phyloP scores from a whole-genome alignment of 768 basidiomycete species.

The Boletus eberwhitei region DNA sequence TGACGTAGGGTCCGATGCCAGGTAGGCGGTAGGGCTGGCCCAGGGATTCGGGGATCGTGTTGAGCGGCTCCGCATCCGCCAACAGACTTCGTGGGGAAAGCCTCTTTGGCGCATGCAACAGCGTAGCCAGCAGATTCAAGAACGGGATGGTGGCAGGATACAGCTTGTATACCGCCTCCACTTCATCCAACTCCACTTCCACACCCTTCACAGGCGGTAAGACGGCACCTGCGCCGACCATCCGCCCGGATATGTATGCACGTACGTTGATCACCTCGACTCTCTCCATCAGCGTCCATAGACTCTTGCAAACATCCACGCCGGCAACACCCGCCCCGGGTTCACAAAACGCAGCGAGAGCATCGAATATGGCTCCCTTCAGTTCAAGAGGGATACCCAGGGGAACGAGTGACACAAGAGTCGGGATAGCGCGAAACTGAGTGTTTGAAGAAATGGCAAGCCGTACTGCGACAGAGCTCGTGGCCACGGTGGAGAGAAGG shows the following conservation, averaged over 20 bases:
- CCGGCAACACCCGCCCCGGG: constrained; percentile 73
- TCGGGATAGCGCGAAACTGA: constrained; percentile 78
- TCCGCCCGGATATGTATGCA: constrained; percentile 32
- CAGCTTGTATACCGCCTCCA: constrained; percentile 71
- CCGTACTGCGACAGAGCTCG: constrained; percentile 73
- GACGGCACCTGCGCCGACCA: constrained; percentile 25
- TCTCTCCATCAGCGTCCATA: constrained; percentile 84
- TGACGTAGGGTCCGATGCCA: constrained; percentile 76
- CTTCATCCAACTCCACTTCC: constrained; percentile 82
- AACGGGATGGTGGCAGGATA: constrained; percentile 93
- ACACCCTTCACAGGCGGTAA: constrained; percentile 70
- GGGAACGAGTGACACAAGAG: constrained; percentile 74
- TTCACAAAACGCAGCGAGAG: constrained; percentile 77
- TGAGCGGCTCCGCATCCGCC: constrained; percentile 55
- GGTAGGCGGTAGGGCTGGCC: constrained; percentile 79
- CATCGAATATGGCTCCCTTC: constrained; percentile 81
- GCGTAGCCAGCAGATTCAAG: constrained; percentile 72
- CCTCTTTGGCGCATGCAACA: constrained; percentile 81
- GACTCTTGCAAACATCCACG: constrained; percentile 75
- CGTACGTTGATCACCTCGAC: constrained; percentile 81
- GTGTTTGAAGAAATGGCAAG: constrained; percentile 72
- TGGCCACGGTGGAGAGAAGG: constrained; percentile 72
- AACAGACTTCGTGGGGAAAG: constrained; percentile 58
- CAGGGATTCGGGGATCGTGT: constrained; percentile 75
- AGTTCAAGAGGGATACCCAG: constrained; percentile 84